These are phyloP conservation scores for Tricholoma bakamatsutake DNA, from an alignment of 768 basidiomycete genomes.

Conservation along the genomic window DNA sequence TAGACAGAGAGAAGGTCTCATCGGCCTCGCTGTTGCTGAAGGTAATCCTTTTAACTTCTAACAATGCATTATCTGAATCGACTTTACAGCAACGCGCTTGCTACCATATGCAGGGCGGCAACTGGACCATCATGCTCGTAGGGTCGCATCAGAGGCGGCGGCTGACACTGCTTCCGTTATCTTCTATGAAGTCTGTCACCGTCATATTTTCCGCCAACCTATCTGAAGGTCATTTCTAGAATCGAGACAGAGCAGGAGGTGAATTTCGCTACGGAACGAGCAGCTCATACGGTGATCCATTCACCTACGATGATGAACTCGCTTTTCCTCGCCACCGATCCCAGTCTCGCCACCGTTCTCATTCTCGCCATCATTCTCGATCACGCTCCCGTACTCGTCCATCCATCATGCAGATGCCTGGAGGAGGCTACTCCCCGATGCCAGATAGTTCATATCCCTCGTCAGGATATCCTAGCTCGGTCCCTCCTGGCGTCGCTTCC, in stretches of 20 bases:
- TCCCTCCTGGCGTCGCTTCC: conserved; percentile 7
- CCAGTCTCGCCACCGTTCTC: conserved; percentile 31
- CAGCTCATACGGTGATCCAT: conserved; percentile 30
- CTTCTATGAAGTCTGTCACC: conserved; percentile 41
- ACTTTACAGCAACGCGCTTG: conserved; percentile 46
- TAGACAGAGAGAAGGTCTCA: conserved; percentile 58
- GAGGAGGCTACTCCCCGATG: conserved; percentile 1
- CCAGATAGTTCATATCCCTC: conserved; percentile 6
- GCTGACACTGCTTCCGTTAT: conserved; percentile 61
- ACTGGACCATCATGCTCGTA: conserved; percentile 39
- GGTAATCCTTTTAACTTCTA: conserved; percentile 30
- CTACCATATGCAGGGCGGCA: conserved; percentile 44
- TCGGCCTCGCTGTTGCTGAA: conserved; percentile 68
- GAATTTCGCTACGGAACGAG: conserved; percentile 6
- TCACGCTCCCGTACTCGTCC: conserved; percentile 28
- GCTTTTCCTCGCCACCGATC: conserved; percentile 22
- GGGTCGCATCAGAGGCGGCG: conserved; percentile 55
- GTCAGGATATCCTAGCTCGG: conserved; percentile 9
- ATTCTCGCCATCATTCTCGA: conserved; percentile 28
- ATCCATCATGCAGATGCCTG: conserved; percentile 6
- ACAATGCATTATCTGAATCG: conserved; percentile 2
- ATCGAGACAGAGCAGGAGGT: conserved; percentile 28
- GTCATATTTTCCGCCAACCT: not conserved
- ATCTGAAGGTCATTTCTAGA: conserved; percentile 18
- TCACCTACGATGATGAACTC: conserved; percentile 32